These are phyloP conservation scores for Penicillium subrubescens DNA, from an alignment of 495 filamentous ascomycete species.

Conservation along the genomic window DNA sequence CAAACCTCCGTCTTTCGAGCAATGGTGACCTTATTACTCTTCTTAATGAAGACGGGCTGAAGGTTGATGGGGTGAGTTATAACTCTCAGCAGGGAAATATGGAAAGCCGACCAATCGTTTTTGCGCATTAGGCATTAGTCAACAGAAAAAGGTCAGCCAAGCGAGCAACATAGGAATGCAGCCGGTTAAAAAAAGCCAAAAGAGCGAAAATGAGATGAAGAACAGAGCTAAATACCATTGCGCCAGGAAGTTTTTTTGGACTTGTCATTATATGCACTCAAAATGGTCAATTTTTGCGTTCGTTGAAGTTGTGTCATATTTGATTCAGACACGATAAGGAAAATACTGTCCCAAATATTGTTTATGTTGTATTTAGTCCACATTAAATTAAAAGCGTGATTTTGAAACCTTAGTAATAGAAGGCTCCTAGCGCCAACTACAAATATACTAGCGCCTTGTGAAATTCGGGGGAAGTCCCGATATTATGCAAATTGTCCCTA, in stretches of 20 bases:
- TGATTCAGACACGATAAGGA: no score
- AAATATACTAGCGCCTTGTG: no score
- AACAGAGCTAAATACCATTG: not conserved
- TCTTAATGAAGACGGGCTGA: slow-evolving; percentile 22
- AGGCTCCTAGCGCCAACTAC: no score
- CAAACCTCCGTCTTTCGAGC: slow-evolving; percentile 10
- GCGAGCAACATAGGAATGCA: not conserved
- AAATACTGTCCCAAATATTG: no score
- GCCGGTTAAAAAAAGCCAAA: not conserved
- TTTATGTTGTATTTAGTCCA: no score
- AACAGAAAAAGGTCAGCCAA: not conserved
- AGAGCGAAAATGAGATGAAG: not conserved
- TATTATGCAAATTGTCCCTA: no score
- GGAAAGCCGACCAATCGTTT: not conserved
- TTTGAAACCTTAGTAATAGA: no score
- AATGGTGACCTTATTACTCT: slow-evolving; percentile 22
- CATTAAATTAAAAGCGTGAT: no score
- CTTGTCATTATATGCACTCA: not conserved
- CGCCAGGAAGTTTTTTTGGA: not conserved
- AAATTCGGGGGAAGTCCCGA: no score
- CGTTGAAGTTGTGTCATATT: no score
- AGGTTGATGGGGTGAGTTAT: slow-evolving; percentile 27
- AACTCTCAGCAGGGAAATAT: slow-evolving; percentile 4
- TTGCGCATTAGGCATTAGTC: not conserved
- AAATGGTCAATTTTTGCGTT: not conserved